Base-by-base conservation (phyloP, 371 early-diverging fungal genomes). In the Mucor irregularis region DNA sequence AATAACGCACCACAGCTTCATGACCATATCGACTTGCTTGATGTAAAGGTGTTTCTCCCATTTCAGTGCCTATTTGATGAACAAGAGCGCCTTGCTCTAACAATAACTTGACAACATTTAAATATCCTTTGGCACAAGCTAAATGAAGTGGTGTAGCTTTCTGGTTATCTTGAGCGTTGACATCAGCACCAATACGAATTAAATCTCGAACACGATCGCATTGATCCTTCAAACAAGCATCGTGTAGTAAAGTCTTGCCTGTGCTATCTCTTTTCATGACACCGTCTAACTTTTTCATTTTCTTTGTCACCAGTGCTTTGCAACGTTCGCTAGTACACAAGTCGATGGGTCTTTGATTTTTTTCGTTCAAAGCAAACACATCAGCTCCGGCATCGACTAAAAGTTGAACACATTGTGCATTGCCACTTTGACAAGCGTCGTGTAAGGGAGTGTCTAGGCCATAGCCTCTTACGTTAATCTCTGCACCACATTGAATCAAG, bases 141-240 rank as follows among this genome's bases (percentile, higher is more conserved):
- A 91, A 89, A 47, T 94, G 95, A 17, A 93, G 61, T 3, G 95
- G 90, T 0, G 93, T 89, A 80, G 87, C 87, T 0, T 47, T 45
- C 4, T 84, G 79, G 62, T 88, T 71, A 58, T 93, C 93, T 11
- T 75, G 70, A 7, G 72, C 79, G 58, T 89, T 86, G 14, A 93
- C 81, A 39, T 91, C 86, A 0, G 92, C 90, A 13, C 96, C 96
- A 50, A 85, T 84, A 47, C 66, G 74, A 49, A 39, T 43, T 17
- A 58, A 38, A 4, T 14, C n/a, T 2, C 28, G 33, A 5, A 39
- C 50, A 6, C 30, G 49, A 33, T 59, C 49, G 14, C 25, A 22
- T 22, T 44, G 43, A 4, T 58, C 68, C 8, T 58, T 44, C 6
- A 58, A 48, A 38, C 71, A 73, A 4, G 72, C 69, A 33, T 49